phyloP scores from a whole-genome alignment of 2,329 filamentous ascomycete genomes.

The Aaosphaeria pasadenensis region DNA sequence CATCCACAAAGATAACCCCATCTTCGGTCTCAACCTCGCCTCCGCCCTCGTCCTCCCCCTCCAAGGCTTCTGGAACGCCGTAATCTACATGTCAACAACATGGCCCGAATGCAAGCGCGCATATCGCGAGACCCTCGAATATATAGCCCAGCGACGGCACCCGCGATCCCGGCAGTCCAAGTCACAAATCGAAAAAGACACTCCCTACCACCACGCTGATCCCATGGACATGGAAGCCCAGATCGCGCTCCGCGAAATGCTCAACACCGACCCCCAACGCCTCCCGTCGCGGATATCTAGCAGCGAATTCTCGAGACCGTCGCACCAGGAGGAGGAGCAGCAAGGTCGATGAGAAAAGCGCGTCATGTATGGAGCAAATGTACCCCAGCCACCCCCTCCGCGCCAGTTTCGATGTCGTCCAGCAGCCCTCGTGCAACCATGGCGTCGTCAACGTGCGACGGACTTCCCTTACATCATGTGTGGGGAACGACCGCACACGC shows the following conservation, averaged over 20 bases:
- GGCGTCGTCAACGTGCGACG: too few species aligned
- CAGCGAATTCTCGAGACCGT: not conserved
- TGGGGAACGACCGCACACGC: too few species aligned
- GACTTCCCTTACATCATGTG: too few species aligned
- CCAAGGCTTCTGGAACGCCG: conserved; percentile 81
- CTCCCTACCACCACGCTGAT: not conserved
- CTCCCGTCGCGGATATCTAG: conserved; percentile 1
- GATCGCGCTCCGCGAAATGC: conserved; percentile 2
- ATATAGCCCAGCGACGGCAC: not conserved
- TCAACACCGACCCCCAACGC: not conserved
- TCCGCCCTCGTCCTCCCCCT: conserved; percentile 74
- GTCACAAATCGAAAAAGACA: not conserved
- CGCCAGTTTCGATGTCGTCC: too few species aligned
- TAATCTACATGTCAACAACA: conserved; percentile 62
- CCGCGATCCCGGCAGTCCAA: not conserved
- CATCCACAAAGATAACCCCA: conserved; percentile 46
- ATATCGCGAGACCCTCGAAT: not conserved
- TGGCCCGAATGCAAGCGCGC: conserved; percentile 25
- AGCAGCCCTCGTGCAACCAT: too few species aligned
- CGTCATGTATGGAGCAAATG: too few species aligned
- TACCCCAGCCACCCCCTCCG: too few species aligned
- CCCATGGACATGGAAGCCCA: not conserved
- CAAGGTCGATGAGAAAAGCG: too few species aligned
- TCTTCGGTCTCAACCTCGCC: conserved; percentile 63
- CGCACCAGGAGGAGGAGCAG: too few species aligned